A percentile compares a stretch with the other conserved stretches of the same genome.
Evolutionary conservation across 78 protist species (phyloP).

Genomic region (Tieghemostelium lacteum): DNA sequence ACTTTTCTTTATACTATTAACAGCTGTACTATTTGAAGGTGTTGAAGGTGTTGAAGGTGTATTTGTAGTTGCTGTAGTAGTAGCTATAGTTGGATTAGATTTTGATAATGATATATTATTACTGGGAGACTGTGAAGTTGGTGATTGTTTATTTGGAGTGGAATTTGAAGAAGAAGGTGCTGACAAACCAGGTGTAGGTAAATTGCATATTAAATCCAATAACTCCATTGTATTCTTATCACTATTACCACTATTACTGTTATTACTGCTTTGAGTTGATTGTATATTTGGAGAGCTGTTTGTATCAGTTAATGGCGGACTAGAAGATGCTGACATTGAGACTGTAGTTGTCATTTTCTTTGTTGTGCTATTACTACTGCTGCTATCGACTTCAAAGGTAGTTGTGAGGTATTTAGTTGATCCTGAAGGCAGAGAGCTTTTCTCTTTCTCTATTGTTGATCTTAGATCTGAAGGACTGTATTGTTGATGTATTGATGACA

Average conservation of each 20-base stretch:
- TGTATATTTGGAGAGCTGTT: background rate
- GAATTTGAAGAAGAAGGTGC: background rate
- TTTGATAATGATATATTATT: background rate
- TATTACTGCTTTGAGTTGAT: background rate
- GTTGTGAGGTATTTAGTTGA: background rate
- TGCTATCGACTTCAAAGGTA: background rate
- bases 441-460: background rate
- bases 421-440: background rate
- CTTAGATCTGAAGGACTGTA: background rate
- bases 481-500: background rate
- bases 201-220: conserved; percentile 16
- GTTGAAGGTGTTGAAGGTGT: background rate
- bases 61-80: no score
- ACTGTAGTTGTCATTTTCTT: background rate
- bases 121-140: no score
- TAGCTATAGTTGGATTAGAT: background rate
- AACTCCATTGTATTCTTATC: background rate
- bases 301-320: background rate
- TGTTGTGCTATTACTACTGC: background rate
- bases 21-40: background rate
- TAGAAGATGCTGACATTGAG: background rate
- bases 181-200: conserved; percentile 1
- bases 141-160: background rate
- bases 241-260: conserved; percentile 6
- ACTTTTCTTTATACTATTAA: background rate